Percentiles rank a stretch among this genome's conserved stretches.
These are phyloP conservation scores for Termitomyces sp. DNA, from an alignment of 768 basidiomycete genomes.

Conservation along the genomic window DNA sequence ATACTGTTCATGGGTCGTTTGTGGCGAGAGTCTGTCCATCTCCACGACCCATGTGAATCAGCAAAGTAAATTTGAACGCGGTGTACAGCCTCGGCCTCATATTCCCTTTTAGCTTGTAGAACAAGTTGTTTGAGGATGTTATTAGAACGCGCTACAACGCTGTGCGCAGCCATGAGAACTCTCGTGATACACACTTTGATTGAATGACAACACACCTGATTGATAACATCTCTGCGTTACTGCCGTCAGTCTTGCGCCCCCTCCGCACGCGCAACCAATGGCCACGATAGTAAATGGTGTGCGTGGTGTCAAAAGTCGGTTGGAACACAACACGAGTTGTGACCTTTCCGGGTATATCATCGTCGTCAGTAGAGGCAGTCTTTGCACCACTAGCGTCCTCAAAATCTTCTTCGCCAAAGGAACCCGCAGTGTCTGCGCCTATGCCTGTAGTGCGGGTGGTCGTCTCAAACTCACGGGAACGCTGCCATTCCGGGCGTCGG, in stretches of 20 bases:
- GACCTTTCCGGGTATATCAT: constrained; percentile 51
- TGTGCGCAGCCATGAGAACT: constrained; percentile 20
- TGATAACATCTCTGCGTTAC: constrained; percentile 67
- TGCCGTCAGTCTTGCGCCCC: constrained; percentile 62
- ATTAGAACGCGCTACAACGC: constrained; percentile 81
- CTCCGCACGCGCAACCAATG: constrained; percentile 81
- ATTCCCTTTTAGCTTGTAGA: constrained; percentile 83
- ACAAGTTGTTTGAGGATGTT: constrained; percentile 85
- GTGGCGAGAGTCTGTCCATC: constrained; percentile 82
- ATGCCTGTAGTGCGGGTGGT: constrained; percentile 71
- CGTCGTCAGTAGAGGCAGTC: constrained; percentile 18
- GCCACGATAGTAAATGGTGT: constrained; percentile 81
- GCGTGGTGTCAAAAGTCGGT: constrained; percentile 82
- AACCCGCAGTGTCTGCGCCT: constrained; percentile 50
- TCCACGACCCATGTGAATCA: constrained; percentile 83
- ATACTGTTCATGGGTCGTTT: constrained; percentile 87
- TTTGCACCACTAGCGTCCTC: constrained; percentile 27
- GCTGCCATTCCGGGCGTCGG: constrained; percentile 81
- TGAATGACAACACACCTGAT: constrained; percentile 46
- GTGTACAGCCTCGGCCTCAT: constrained; percentile 82
- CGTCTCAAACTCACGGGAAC: constrained; percentile 84
- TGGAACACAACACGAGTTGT: constrained; percentile 85
- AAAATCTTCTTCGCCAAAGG: constrained; percentile 50
- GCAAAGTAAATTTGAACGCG: constrained; percentile 89
- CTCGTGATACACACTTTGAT: constrained; percentile 1